Evolutionary conservation across 2,329 filamentous ascomycete genomes (phyloP).

Genomic region (Dactylellina drechsleri): DNA sequence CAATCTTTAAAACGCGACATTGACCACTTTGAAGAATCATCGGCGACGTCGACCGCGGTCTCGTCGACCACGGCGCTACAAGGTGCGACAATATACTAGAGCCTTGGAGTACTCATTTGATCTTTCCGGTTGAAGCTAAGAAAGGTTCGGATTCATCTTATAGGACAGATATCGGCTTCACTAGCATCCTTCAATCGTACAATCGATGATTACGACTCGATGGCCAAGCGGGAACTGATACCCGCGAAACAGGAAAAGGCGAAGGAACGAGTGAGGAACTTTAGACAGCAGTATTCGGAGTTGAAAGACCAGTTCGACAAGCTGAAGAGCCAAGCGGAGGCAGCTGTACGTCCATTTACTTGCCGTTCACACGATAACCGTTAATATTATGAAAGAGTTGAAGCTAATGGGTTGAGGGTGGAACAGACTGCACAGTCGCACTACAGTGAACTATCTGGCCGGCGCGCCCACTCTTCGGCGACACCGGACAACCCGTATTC

Average conservation of each 20-base stretch:
- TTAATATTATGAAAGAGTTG: background rate
- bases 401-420: constrained; percentile 60
- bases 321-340: constrained; percentile 80
- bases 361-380: too few species aligned
- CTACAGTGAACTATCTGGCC: constrained; percentile 82
- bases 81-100: constrained; percentile 48
- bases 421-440: constrained; percentile 66
- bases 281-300: constrained; percentile 81
- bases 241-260: constrained; percentile 92
- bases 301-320: constrained; percentile 81
- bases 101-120: background rate
- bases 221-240: constrained; percentile 88
- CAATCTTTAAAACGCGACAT: constrained; percentile 81
- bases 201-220: constrained; percentile 87
- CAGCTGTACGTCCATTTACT: constrained; percentile 66
- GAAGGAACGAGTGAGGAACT: constrained; percentile 82
- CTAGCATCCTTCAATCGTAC: constrained; percentile 86
- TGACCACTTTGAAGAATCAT: constrained; percentile 72
- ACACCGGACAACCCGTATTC: constrained; percentile 94
- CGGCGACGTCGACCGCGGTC: constrained; percentile 60
- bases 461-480: constrained; percentile 74
- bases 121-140: background rate
- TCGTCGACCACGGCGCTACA: constrained; percentile 70
- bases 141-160: constrained; percentile 10
- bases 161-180: constrained; percentile 79